Evolutionary conservation across 2,329 filamentous ascomycete species (phyloP), one percentile per base, ranked within the genome.

Genomic region (Thelonectria rubi): DNA sequence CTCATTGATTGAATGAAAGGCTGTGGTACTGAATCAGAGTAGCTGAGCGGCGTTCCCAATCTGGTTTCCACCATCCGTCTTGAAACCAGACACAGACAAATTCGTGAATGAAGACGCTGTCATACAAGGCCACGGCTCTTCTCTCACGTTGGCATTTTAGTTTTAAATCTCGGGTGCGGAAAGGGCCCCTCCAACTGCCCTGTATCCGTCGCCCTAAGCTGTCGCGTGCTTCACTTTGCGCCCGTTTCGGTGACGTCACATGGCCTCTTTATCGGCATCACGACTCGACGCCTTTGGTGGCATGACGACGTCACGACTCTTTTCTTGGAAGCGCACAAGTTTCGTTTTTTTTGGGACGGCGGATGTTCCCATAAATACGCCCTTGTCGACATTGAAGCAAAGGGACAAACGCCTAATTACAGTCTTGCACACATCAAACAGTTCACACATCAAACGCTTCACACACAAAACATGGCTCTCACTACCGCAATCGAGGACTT

Each of bases 401-500:
- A 52, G n/a, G 18, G 48, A 55, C 32, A 26, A 48, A 10, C 15
- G 12, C 21, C 26, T 50, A n/a, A n/a, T n/a, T n/a, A 32, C 10
- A 5, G 21, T 10, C 14, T 9, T 26, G 14, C 30, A 17, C 20
- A n/a, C 14, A 47, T 15, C n/a, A n/a, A 26, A 1, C 39, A 3
- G 14, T 5, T 14, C 30, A 24, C 37, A 30, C 45, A 40, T 24
- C 34, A 11, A 21, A 32, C 30, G 58, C 47, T 18, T 20, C 20
- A 43, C 30, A 11, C 34, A 17, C n/a, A 48, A 63, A 75, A 54
- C 55, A 77, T 78, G 76, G 70, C 76, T 45, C 60, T 80, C 69
- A 72, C 73, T 20, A 66, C 70, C 46, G 79, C 78, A 30, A 63
- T 80, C 53, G 67, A 69, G 46, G 75, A 78, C 65, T 71, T 80